Conservation (phyloP, 176 grass and related monocot species). For the Tillandsia fasciculata region DNA sequence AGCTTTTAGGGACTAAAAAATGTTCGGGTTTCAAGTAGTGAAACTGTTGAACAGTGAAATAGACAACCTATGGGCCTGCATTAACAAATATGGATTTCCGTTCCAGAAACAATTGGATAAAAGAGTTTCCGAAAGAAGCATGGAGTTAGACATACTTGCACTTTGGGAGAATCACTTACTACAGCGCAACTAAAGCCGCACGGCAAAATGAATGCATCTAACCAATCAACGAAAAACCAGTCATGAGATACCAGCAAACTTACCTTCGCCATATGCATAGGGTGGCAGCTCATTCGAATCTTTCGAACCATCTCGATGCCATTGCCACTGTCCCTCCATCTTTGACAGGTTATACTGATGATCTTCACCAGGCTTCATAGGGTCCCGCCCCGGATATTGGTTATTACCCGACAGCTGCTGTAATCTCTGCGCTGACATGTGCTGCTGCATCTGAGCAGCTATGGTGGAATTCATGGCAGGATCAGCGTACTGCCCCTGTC, state of each 20-base stretch:
- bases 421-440: constrained; percentile 50
- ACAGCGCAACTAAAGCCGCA: too few species aligned
- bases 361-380: constrained; percentile 33
- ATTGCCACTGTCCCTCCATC: constrained; percentile 48
- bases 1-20: not conserved
- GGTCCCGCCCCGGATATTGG: constrained; percentile 37
- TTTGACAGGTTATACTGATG: constrained; percentile 39
- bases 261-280: constrained; percentile 50
- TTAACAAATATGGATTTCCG: not conserved
- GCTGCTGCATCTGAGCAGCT: constrained; percentile 55
- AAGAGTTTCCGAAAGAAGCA: not conserved
- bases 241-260: not conserved
- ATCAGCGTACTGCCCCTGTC: constrained; percentile 49
- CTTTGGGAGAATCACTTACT: too few species aligned
- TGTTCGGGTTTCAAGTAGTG: not conserved
- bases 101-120: not conserved
- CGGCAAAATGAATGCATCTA: too few species aligned
- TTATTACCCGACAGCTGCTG: constrained; percentile 43
- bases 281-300: constrained; percentile 25
- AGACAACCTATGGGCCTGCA: not conserved
- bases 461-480: constrained; percentile 37
- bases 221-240: too few species aligned
- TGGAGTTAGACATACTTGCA: too few species aligned
- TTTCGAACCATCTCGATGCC: constrained; percentile 53
- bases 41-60: not conserved